Evolutionary conservation across 1,284 basidiomycete species (phyloP).

Genomic region (Singerocomus rubriflavus): DNA sequence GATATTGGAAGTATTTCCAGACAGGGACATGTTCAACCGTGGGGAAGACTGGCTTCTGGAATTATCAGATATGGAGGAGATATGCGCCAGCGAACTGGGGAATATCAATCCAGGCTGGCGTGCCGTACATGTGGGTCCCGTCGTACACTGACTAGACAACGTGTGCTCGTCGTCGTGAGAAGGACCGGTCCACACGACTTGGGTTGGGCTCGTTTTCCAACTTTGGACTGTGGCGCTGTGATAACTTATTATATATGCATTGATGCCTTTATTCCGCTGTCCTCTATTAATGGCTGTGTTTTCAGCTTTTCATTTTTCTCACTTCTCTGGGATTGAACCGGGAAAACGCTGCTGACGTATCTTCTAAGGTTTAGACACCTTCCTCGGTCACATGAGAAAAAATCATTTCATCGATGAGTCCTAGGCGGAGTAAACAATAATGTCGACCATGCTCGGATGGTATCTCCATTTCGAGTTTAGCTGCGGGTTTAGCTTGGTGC

Average conservation of each 20-base stretch:
- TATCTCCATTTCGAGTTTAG: too few species aligned
- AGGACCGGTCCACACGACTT: not conserved
- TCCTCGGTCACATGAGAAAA: too few species aligned
- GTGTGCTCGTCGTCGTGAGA: not conserved
- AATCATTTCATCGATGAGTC: too few species aligned
- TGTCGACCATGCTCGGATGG: too few species aligned
- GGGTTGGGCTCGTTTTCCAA: not conserved
- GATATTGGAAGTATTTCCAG: constrained; percentile 65
- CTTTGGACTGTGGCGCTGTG: not conserved
- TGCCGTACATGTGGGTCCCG: constrained; percentile 2
- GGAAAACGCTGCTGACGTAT: too few species aligned
- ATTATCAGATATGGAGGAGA: constrained; percentile 11
- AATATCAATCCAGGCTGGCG: constrained; percentile 20
- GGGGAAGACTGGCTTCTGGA: constrained; percentile 50
- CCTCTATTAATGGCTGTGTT: too few species aligned
- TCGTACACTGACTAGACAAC: constrained; percentile 16
- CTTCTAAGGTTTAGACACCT: too few species aligned
- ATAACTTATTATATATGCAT: not conserved
- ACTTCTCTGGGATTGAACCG: too few species aligned
- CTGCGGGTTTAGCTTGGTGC: too few species aligned
- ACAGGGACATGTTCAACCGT: constrained; percentile 57
- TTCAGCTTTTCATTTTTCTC: too few species aligned
- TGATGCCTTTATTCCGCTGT: too few species aligned
- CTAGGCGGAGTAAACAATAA: too few species aligned
- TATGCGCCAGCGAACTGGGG: constrained; percentile 6